Percentiles rank a stretch among this genome's conserved stretches.
phyloP scores from a whole-genome alignment of 78 protist genomes.

The Dictyostelium capitatum region DNA sequence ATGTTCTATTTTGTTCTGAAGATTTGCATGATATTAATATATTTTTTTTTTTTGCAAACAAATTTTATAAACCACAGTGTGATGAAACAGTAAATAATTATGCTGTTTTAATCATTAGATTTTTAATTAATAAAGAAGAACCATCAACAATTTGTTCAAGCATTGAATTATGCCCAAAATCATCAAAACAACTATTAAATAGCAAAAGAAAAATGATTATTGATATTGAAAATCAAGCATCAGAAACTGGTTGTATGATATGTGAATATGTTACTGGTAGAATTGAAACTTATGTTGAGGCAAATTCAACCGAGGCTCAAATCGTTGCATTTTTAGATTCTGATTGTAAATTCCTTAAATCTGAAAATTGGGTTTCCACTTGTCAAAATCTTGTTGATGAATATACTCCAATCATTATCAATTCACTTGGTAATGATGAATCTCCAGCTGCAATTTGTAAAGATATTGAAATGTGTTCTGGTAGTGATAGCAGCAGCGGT shows the following conservation, averaged over 20 bases:
- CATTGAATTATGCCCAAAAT: not conserved
- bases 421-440: not conserved
- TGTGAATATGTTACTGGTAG: not conserved
- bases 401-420: conserved; percentile 7
- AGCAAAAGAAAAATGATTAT: not conserved
- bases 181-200: not conserved
- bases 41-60: no score
- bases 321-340: not conserved
- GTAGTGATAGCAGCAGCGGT: not conserved
- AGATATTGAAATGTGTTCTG: not conserved
- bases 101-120: not conserved
- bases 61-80: no score
- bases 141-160: conserved; percentile 11
- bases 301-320: not conserved
- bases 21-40: not conserved
- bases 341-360: not conserved
- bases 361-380: not conserved
- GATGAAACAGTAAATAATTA: not conserved
- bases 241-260: not conserved
- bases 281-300: not conserved
- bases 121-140: conserved; percentile 11
- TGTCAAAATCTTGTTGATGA: not conserved
- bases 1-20: not conserved
- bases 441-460: not conserved
- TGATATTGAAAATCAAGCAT: not conserved